phyloP scores from a whole-genome alignment of 1,139 yeast genomes.

The Yamadazyma songkhlaensis region DNA sequence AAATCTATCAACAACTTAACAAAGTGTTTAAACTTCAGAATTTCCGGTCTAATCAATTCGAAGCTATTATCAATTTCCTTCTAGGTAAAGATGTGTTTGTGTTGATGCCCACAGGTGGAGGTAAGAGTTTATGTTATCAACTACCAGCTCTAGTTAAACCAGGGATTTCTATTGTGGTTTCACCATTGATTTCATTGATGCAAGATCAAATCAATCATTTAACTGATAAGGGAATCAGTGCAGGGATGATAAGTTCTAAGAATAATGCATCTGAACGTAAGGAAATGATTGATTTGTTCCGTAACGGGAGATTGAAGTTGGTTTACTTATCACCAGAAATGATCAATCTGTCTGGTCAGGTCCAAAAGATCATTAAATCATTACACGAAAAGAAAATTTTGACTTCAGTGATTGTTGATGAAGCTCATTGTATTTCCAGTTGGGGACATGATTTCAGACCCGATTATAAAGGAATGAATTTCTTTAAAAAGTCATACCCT shows the following conservation, averaged over 20 bases:
- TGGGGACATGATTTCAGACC: constrained; percentile 99
- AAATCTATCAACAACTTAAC: constrained; percentile 57
- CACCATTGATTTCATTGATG: constrained; percentile 95
- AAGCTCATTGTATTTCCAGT: constrained; percentile 96
- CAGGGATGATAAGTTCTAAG: constrained; percentile 87
- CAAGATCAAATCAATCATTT: constrained; percentile 94
- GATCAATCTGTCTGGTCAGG: constrained; percentile 73
- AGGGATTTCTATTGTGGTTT: constrained; percentile 89
- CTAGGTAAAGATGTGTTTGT: constrained; percentile 88
- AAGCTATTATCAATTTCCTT: constrained; percentile 81
- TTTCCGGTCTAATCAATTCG: constrained; percentile 82
- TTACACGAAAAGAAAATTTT: constrained; percentile 55
- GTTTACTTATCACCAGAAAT: constrained; percentile 95
- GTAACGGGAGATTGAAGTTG: constrained; percentile 66
- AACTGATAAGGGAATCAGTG: constrained; percentile 60
- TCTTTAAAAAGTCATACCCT: constrained; percentile 72
- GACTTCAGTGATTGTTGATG: constrained; percentile 92
- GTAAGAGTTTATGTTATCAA: constrained; percentile 94
- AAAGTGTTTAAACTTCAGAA: constrained; percentile 59
- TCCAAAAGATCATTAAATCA: constrained; percentile 60
- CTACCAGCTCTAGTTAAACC: constrained; percentile 77
- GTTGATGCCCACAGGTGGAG: constrained; percentile 99
- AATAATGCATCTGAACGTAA: constrained; percentile 63
- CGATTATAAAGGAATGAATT: constrained; percentile 80
- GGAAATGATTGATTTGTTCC: constrained; percentile 59